phyloP scores from a whole-genome alignment of 257 asterid species.

The Handroanthus guayacan region DNA sequence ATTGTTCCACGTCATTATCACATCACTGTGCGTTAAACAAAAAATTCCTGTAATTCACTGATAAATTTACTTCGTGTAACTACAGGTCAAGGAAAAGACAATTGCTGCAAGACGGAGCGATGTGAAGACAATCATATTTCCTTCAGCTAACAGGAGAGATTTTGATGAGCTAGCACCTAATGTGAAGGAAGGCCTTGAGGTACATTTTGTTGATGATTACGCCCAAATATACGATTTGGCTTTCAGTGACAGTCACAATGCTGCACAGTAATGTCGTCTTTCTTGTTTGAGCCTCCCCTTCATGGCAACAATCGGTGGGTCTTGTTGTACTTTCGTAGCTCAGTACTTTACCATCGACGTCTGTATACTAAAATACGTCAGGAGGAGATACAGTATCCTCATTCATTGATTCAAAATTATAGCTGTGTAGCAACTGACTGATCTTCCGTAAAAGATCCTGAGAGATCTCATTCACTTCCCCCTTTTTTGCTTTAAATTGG shows the following conservation, averaged over 20 bases:
- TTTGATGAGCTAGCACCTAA: conserved; percentile 91
- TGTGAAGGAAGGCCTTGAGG: conserved; percentile 94
- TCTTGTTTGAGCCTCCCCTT: conserved; percentile 22
- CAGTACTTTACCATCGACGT: conserved; percentile 13
- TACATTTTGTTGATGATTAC: conserved; percentile 88
- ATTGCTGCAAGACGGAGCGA: conserved; percentile 96
- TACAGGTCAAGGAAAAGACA: conserved; percentile 92
- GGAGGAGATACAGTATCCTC: conserved; percentile 22
- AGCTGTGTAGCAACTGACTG: conserved; percentile 21
- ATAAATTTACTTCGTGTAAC: conserved; percentile 15
- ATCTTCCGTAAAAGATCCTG: conserved; percentile 14
- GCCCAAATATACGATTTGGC: conserved; percentile 76
- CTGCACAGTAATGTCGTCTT: conserved; percentile 17
- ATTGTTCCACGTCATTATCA: too few relatives aligned
- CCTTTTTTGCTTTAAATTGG: background rate
- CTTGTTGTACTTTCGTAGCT: background rate
- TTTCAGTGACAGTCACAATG: conserved; percentile 37
- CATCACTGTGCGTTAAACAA: too few relatives aligned
- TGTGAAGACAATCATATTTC: conserved; percentile 85
- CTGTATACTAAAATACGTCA: conserved; percentile 20
- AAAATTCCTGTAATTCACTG: background rate
- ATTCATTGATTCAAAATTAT: conserved; percentile 34
- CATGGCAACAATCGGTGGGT: background rate
- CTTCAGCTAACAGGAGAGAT: conserved; percentile 94
- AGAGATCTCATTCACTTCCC: background rate